Evolutionary conservation across 495 filamentous ascomycete genomes (phyloP), one percentile per base, ranked within the genome.

Genomic region (Hypomontagnella submonticulosa): DNA sequence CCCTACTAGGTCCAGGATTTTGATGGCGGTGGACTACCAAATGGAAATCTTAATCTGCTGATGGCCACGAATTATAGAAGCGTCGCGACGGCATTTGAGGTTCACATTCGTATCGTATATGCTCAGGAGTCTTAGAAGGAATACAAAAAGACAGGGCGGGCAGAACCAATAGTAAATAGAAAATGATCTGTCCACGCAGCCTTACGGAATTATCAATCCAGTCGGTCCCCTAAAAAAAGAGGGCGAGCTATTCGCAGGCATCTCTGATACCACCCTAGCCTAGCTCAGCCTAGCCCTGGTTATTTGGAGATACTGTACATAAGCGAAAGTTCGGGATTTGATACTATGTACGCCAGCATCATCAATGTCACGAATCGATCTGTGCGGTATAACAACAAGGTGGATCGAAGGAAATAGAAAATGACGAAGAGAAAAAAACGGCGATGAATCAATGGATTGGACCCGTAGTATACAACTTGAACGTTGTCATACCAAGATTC

Each of bases 231-330:
- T 13, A n/a, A 33, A 37, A 34, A 37, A 23, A 34, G 20, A 65
- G n/a, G 40, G 33, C 20, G 13, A 59, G 34, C 11, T 42, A 19
- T 44, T 16, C 20, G 40, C 30, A 57, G 51, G 51, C 43, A 59
- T 63, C 49, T 59, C 59, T 42, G 37, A 68, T 68, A 57, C 66
- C 48, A 69, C 66, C 66, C 52, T 53, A 61, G 16, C 63, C 63
- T 50, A 61, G 63, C 56, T 58, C 56, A 66, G 63, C 37, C 40
- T 60, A 61, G 51, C 18, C 36, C 32, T 23, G 20, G 49, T 55
- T 59, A 12, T 43, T 60, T 58, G 52, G 1, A 56, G 57, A 36
- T 44, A n/a, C n/a, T n/a, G n/a, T n/a, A 57, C 20, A 50, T 67
- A 55, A 48, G 51, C 49, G 50, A 57, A 44, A 15, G 23, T 6